Base-by-base conservation (phyloP, 1,139 yeast species). In the Scheffersomyces quercinus region DNA sequence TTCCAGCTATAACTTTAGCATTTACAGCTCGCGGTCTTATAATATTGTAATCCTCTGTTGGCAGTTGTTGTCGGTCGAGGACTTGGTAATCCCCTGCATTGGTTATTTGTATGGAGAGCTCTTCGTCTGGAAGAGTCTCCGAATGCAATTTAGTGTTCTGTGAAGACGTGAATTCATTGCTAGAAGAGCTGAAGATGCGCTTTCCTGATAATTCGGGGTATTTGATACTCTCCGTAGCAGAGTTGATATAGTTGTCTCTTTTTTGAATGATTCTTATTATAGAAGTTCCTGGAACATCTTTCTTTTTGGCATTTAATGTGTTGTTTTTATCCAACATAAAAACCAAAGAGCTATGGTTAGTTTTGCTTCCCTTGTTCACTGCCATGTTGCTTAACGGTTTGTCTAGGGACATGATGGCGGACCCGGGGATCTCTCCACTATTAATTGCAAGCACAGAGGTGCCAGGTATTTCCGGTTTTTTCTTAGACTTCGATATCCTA, bases 271-370 rank as follows among this genome's bases (percentile, higher is more conserved):
- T 41, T 37, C 48, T 43, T 32, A 46, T 46, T 36, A 43, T 53
- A 24, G 55, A 53, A 7, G 55, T 51, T 12, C 56, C 56, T n/a
- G 56, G 55, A 12, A 53, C 50, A 11, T 40, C 49, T 7, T 42
- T 29, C 38, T 47, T 43, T 31, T 52, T 50, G 33, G 49, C 46
- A 14, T 43, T 47, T 39, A 53, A 44, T 42, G 46, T 45, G 37
- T 48, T 46, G 40, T 53, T 45, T 29, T 50, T 47, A 29, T 50
- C 54, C 10, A 51, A 35, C 3, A 53, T 45, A 38, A 51, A 51
- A 12, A 53, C 55, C 47, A 51, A 41, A 28, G 50, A 42, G 28
- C 39, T 42, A 20, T 51, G 52, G 16, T 37, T 36, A 20, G 42
- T 47, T 11, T 43, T 49, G 28, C 45, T 44, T 53, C 55, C 51